These are phyloP conservation scores for Backusella luteola DNA, from an alignment of 192 early-diverging fungal species.

Conservation along the genomic window DNA sequence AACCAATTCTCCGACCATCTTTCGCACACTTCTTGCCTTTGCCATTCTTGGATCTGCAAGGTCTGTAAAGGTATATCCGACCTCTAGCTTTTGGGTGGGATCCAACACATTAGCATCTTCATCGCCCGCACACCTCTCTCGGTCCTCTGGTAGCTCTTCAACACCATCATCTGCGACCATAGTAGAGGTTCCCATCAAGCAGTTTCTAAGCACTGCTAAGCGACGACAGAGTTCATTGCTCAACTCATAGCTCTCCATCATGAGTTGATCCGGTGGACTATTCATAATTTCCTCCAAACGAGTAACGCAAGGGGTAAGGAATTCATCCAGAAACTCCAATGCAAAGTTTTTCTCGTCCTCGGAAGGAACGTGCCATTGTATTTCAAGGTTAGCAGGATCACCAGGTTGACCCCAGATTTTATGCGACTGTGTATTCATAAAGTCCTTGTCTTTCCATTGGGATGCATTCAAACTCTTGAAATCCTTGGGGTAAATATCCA, in stretches of 20 bases:
- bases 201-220: conserved; percentile 48
- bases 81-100: conserved; percentile 34
- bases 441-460: conserved; percentile 60
- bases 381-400: conserved; percentile 47
- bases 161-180: conserved; percentile 57
- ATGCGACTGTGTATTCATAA: conserved; percentile 67
- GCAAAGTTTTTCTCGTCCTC: conserved; percentile 67
- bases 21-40: conserved; percentile 50
- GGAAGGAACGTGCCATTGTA: conserved; percentile 81
- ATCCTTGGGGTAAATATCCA: conserved; percentile 60
- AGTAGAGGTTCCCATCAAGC: conserved; percentile 50
- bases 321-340: conserved; percentile 56
- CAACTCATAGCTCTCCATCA: conserved; percentile 26
- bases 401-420: conserved; percentile 73
- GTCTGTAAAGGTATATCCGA: conserved; percentile 72
- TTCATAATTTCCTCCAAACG: conserved; percentile 45
- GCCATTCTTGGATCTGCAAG: conserved; percentile 45
- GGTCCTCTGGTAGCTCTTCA: conserved; percentile 9
- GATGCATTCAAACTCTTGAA: conserved; percentile 45
- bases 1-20: conserved; percentile 50
- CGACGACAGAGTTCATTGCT: conserved; percentile 55
- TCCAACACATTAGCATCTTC: conserved; percentile 3
- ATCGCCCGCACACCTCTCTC: conserved; percentile 11
- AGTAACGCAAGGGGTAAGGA: conserved; percentile 44
- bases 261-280: neutral